Evolutionary conservation across 148 eudicot genomes (phyloP).

Genomic region (Spergularia marina): DNA sequence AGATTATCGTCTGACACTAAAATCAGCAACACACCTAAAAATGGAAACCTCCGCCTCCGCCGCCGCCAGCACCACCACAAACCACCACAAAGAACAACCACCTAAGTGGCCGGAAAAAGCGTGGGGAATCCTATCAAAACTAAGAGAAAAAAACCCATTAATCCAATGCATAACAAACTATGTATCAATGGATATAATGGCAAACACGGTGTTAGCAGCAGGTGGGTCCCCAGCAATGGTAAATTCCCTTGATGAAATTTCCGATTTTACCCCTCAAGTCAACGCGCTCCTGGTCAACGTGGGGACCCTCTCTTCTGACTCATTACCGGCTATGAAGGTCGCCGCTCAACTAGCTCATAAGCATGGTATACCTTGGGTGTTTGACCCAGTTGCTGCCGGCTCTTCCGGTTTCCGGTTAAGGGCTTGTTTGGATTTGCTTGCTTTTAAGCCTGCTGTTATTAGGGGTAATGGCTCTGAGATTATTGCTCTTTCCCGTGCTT

Average conservation of each 20-base stretch:
- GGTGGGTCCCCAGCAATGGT: slow-evolving; percentile 36
- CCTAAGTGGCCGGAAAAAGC: slow-evolving; percentile 14
- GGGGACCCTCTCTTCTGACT: slow-evolving; percentile 61
- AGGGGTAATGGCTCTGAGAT: slow-evolving; percentile 92
- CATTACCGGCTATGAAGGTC: slow-evolving; percentile 68
- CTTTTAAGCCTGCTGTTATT: slow-evolving; percentile 63
- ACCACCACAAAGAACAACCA: neutral
- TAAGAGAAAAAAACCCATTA: slow-evolving; percentile 20
- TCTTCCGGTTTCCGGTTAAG: slow-evolving; percentile 61
- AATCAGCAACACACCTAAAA: no score
- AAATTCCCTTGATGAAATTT: slow-evolving; percentile 12
- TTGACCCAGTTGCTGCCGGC: slow-evolving; percentile 89
- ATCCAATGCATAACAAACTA: slow-evolving; percentile 35
- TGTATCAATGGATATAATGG: slow-evolving; percentile 28
- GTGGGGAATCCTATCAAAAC: slow-evolving; percentile 17
- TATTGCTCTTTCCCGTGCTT: slow-evolving; percentile 59
- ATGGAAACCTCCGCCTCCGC: neutral
- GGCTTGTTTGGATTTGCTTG: slow-evolving; percentile 74
- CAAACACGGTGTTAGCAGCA: slow-evolving; percentile 23
- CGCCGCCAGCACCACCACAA: neutral
- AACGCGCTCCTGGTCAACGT: slow-evolving; percentile 60
- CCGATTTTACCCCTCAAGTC: slow-evolving; percentile 63
- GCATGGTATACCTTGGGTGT: slow-evolving; percentile 67
- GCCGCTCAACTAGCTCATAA: slow-evolving; percentile 50
- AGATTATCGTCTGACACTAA: no score